Evolutionary conservation across 306 rosid genomes (phyloP).

Genomic region (Dicorynia guianensis): DNA sequence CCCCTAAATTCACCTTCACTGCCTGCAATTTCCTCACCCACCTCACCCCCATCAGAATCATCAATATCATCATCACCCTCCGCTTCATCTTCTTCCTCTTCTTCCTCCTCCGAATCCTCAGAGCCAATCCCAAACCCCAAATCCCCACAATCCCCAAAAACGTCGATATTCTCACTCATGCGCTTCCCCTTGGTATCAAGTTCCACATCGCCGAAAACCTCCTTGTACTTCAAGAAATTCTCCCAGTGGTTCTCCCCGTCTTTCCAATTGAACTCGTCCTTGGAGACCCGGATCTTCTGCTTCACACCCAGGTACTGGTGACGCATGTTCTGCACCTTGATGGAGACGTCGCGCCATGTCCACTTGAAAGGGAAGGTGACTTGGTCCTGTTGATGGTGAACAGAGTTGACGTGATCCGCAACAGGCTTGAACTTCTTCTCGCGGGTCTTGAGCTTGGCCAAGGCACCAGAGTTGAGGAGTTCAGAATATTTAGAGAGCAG

Average conservation of each 20-base stretch:
- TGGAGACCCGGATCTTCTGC: conserved; percentile 83
- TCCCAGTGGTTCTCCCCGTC: conserved; percentile 93
- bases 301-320: conserved; percentile 94
- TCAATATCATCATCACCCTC: conserved; percentile 32
- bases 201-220: conserved; percentile 85
- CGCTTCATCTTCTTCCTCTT: conserved; percentile 37
- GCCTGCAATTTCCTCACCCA: conserved; percentile 37
- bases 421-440: conserved; percentile 97
- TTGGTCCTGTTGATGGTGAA: conserved; percentile 74
- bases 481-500: conserved; percentile 78
- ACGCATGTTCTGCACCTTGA: conserved; percentile 98
- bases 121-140: conserved; percentile 65
- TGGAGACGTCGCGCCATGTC: conserved; percentile 98
- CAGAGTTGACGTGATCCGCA: conserved; percentile 83
- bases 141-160: conserved; percentile 60
- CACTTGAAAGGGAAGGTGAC: conserved; percentile 80
- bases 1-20: conserved; percentile 45
- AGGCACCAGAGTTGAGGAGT: conserved; percentile 68
- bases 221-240: conserved; percentile 81
- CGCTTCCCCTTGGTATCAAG: conserved; percentile 58
- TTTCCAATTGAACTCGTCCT: conserved; percentile 79
- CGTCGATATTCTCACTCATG: conserved; percentile 40
- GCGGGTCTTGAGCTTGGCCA: conserved; percentile 82
- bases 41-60: conserved; percentile 11
- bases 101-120: conserved; percentile 51